Evolutionary conservation across 2,329 filamentous ascomycete genomes (phyloP).

Genomic region (Ampelomyces quisqualis): DNA sequence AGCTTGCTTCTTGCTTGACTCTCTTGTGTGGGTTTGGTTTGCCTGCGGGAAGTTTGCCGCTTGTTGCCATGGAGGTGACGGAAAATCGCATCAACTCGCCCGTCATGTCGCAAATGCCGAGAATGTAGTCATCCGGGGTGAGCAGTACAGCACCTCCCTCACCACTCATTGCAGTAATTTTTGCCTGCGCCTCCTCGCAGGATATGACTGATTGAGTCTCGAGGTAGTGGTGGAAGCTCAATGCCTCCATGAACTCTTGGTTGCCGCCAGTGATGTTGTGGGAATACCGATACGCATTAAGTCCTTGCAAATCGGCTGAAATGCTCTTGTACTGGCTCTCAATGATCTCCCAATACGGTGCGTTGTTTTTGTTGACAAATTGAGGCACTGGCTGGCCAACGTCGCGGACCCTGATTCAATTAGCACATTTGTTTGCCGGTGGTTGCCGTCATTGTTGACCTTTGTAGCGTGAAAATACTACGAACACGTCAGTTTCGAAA

Average conservation of each 20-base stretch:
- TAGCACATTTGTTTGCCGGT: slow-evolving; percentile 2
- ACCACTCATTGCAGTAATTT: slow-evolving; percentile 41
- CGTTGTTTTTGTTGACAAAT: slow-evolving; percentile 69
- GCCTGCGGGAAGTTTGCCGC: slow-evolving; percentile 54
- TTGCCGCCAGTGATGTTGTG: slow-evolving; percentile 74
- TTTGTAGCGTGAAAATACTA: slow-evolving; percentile 82
- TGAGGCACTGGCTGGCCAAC: slow-evolving; percentile 63
- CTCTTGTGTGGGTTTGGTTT: slow-evolving; percentile 41
- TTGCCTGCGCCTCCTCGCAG: slow-evolving; percentile 57
- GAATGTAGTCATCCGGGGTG: slow-evolving; percentile 80
- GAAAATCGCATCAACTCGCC: slow-evolving; percentile 98
- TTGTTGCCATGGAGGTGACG: slow-evolving; percentile 81
- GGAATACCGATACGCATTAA: slow-evolving; percentile 82
- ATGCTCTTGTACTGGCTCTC: slow-evolving; percentile 66
- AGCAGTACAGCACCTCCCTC: slow-evolving; percentile 59
- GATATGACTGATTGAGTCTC: slow-evolving; percentile 72
- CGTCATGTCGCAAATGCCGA: slow-evolving; percentile 89
- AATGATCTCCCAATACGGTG: slow-evolving; percentile 70
- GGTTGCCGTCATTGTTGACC: slow-evolving; percentile 49
- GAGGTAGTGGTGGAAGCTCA: slow-evolving; percentile 87
- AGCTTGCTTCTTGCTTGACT: slow-evolving; percentile 16
- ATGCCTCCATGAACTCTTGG: slow-evolving; percentile 91
- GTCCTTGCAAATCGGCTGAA: slow-evolving; percentile 69
- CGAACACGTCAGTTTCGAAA: slow-evolving; percentile 12
- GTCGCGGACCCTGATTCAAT: slow-evolving; percentile 59